A percentile compares a stretch with the other conserved stretches of the same genome.
Evolutionary conservation across 2,329 filamentous ascomycete species (phyloP).

Genomic region (Pseudogymnoascus sp.): DNA sequence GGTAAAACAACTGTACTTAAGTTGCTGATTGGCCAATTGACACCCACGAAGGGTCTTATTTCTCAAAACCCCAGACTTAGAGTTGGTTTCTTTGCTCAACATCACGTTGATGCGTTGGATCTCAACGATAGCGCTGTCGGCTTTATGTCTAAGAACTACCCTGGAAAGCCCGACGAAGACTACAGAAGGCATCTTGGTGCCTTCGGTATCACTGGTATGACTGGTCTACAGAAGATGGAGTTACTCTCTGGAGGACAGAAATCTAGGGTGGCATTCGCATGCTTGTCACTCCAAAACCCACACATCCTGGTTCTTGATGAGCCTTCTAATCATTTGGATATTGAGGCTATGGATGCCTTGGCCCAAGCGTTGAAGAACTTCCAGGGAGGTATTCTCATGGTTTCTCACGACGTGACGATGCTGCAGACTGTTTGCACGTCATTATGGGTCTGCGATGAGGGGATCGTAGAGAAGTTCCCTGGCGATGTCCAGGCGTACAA

Average conservation of each 20-base stretch:
- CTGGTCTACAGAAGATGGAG: slow-evolving; percentile 91
- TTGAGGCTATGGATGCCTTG: slow-evolving; percentile 96
- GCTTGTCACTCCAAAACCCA: slow-evolving; percentile 82
- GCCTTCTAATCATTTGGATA: slow-evolving; percentile 96
- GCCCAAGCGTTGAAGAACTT: slow-evolving; percentile 76
- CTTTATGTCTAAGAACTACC: slow-evolving; percentile 92
- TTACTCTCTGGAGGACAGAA: slow-evolving; percentile 95
- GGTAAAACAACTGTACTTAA: slow-evolving; percentile 99
- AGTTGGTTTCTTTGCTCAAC: slow-evolving; percentile 95
- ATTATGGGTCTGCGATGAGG: slow-evolving; percentile 92
- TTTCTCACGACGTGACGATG: slow-evolving; percentile 98
- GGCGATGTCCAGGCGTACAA: slow-evolving; percentile 96
- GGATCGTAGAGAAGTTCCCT: slow-evolving; percentile 90
- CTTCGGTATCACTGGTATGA: slow-evolving; percentile 85
- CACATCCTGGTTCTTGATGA: slow-evolving; percentile 98
- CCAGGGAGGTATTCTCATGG: slow-evolving; percentile 93
- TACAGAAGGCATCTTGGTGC: slow-evolving; percentile 92
- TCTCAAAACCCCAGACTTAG: slow-evolving; percentile 81
- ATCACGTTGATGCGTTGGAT: slow-evolving; percentile 94
- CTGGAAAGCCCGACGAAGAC: slow-evolving; percentile 88
- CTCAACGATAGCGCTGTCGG: slow-evolving; percentile 80
- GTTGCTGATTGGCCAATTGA: slow-evolving; percentile 81
- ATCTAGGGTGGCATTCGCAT: slow-evolving; percentile 97
- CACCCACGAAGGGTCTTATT: slow-evolving; percentile 70
- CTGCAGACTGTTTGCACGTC: slow-evolving; percentile 90